phyloP scores from a whole-genome alignment of 2,329 filamentous ascomycete genomes.

The Pseudocercospora pini-densiflorae region DNA sequence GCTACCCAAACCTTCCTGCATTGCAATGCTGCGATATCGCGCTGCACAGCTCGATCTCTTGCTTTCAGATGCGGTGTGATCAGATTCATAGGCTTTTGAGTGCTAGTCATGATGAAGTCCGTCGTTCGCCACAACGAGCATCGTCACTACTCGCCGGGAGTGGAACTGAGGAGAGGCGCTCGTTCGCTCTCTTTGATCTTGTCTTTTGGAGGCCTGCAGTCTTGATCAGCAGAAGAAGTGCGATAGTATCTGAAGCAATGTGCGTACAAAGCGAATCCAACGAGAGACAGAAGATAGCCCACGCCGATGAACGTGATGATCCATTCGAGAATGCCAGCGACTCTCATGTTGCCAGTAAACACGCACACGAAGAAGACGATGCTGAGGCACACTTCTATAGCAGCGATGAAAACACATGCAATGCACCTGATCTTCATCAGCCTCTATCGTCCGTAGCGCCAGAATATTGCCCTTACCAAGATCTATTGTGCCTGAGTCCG shows the following conservation, averaged over 20 bases:
- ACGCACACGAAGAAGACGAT: constrained; percentile 8
- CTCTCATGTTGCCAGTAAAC: constrained; percentile 1
- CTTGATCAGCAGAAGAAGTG: not conserved
- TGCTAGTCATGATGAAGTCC: too few relatives aligned
- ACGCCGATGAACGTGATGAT: constrained; percentile 6
- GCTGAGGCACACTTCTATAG: not conserved
- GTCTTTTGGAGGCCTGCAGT: not conserved
- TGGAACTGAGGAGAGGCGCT: not conserved
- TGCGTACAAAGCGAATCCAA: not conserved
- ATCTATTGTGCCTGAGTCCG: not conserved
- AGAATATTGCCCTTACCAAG: not conserved
- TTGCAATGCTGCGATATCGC: not conserved
- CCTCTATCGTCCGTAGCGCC: not conserved
- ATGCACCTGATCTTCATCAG: not conserved
- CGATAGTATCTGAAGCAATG: not conserved
- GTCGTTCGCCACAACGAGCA: too few relatives aligned
- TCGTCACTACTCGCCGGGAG: too few relatives aligned
- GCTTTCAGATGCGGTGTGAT: too few relatives aligned
- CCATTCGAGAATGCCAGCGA: constrained; percentile 10
- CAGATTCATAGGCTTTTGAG: too few relatives aligned
- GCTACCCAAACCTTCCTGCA: not conserved
- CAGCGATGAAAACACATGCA: not conserved
- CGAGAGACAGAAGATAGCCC: constrained; percentile 3
- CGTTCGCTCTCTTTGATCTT: not conserved
- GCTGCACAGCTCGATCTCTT: too few relatives aligned